Conservation (phyloP, 2,329 filamentous ascomycete species). For the Pseudogymnoascus sp. region DNA sequence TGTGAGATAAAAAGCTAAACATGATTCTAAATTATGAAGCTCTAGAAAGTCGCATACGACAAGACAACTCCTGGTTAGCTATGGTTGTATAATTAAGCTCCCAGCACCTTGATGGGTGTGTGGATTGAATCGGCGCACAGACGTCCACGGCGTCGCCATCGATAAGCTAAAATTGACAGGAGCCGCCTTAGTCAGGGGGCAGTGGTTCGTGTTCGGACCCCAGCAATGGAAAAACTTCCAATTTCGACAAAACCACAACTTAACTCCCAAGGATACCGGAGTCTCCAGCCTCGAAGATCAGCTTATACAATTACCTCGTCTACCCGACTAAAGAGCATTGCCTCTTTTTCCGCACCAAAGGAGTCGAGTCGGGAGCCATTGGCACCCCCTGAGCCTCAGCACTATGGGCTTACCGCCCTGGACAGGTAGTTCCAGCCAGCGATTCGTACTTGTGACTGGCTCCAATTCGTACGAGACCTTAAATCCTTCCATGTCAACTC, state of each 20-base stretch:
- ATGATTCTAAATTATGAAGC: not conserved
- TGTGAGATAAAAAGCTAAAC: not conserved
- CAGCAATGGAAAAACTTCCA: not conserved
- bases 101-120: not conserved
- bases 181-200: not conserved
- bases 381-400: not conserved
- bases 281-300: not conserved
- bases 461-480: slow-evolving; percentile 32
- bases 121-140: not conserved
- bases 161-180: slow-evolving; percentile 1
- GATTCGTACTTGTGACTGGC: slow-evolving; percentile 68
- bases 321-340: not conserved
- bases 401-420: slow-evolving; percentile 28
- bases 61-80: not conserved
- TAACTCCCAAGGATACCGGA: not conserved
- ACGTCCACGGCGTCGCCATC: not conserved
- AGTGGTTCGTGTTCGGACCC: not conserved
- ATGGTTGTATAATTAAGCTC: not conserved
- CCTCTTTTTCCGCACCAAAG: not conserved
- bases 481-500: not conserved
- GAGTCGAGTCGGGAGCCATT: not conserved
- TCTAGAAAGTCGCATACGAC: not conserved
- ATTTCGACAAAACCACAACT: not conserved
- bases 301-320: not conserved
- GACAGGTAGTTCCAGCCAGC: slow-evolving; percentile 34